Evolutionary conservation across 306 rosid genomes (phyloP).

Genomic region (Begonia peltatifolia): DNA sequence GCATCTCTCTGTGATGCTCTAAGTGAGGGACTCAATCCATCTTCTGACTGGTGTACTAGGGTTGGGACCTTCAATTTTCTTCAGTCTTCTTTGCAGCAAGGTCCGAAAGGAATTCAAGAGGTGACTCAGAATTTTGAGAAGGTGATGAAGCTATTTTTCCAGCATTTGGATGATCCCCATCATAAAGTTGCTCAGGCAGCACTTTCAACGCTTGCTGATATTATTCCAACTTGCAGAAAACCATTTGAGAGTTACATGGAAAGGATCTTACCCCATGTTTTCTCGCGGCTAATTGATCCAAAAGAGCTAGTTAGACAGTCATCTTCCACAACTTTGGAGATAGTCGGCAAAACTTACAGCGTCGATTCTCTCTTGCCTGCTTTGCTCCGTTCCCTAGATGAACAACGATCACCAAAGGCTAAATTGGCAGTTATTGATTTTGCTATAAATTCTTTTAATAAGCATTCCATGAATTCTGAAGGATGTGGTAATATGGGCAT

Average conservation of each 20-base stretch:
- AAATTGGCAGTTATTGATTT: conserved; percentile 96
- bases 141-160: conserved; percentile 97
- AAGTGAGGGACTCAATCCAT: conserved; percentile 78
- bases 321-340: conserved; percentile 67
- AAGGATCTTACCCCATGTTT: conserved; percentile 92
- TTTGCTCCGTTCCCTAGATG: conserved; percentile 93
- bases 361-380: conserved; percentile 89
- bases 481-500: conserved; percentile 84
- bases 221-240: conserved; percentile 80
- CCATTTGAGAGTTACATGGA: conserved; percentile 95
- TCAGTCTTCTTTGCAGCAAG: conserved; percentile 75
- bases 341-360: conserved; percentile 70
- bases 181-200: conserved; percentile 99
- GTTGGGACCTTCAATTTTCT: conserved; percentile 92
- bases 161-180: conserved; percentile 97
- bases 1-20: conserved; percentile 85
- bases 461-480: conserved; percentile 67
- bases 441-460: conserved; percentile 71
- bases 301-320: conserved; percentile 92
- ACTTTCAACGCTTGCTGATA: conserved; percentile 85
- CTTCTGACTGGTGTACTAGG: conserved; percentile 96
- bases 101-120: conserved; percentile 85
- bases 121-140: conserved; percentile 86
- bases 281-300: conserved; percentile 95
- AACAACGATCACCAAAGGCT: conserved; percentile 97